Percentiles rank a stretch among this genome's conserved stretches.
These are phyloP conservation scores for Vicia faba DNA, from an alignment of 306 rosid species.

Conservation along the genomic window DNA sequence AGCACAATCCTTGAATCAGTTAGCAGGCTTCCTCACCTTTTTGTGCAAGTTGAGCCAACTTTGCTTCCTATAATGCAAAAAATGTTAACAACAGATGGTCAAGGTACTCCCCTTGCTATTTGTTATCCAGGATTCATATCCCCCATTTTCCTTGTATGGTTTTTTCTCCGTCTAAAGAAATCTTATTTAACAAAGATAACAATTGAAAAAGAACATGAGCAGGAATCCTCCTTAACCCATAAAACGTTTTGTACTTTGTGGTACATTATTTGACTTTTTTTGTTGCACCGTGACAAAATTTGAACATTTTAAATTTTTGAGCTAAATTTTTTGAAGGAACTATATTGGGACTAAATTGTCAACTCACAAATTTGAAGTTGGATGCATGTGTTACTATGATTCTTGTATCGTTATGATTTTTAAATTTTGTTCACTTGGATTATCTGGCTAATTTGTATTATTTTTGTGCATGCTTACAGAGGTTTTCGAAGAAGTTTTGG, in stretches of 20 bases:
- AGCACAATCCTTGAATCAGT: slow-evolving; percentile 97
- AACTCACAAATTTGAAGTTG: no score
- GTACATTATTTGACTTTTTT: no score
- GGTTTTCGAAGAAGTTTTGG: slow-evolving; percentile 99
- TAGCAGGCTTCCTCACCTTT: slow-evolving; percentile 94
- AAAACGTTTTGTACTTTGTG: no score
- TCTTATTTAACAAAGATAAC: neutral
- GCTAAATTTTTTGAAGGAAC: no score
- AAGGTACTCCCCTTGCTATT: slow-evolving; percentile 50
- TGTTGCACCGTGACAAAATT: no score
- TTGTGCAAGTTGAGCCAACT: slow-evolving; percentile 83
- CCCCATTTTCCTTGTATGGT: neutral
- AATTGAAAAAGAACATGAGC: no score
- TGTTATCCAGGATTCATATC: neutral
- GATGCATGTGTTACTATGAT: slow-evolving; percentile 2
- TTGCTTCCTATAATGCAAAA: slow-evolving; percentile 90
- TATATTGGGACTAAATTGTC: no score
- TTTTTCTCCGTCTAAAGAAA: neutral
- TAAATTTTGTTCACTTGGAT: neutral
- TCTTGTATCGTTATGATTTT: slow-evolving; percentile 2
- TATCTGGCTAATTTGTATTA: slow-evolving; percentile 1
- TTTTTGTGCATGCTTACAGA: slow-evolving; percentile 55
- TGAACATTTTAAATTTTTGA: no score
- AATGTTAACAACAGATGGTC: slow-evolving; percentile 96
- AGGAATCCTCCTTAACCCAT: no score